Evolutionary conservation across 345 rosid genomes (phyloP).

Genomic region (Dovyalis caffra): DNA sequence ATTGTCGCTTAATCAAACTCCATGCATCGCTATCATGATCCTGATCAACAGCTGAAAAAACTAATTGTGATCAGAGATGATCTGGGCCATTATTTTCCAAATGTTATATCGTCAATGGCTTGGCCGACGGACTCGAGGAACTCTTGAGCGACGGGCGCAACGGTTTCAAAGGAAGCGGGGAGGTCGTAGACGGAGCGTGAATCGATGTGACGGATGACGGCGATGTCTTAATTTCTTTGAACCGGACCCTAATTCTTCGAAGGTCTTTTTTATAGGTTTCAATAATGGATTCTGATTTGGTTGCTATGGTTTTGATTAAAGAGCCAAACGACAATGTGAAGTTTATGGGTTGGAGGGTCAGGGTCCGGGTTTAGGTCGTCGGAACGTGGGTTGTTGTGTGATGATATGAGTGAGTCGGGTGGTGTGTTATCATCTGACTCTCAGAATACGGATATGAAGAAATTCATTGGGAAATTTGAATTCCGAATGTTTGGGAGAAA

Average conservation of each 20-base stretch:
- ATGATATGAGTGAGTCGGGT: conserved; percentile 11
- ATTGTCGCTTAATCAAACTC: conserved; percentile 26
- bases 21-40: conserved; percentile 38
- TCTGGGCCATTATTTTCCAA: conserved; percentile 66
- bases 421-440: background rate
- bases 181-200: background rate
- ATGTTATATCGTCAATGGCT: conserved; percentile 65
- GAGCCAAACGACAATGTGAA: conserved; percentile 61
- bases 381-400: background rate
- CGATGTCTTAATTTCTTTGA: conserved; percentile 76
- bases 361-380: background rate
- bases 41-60: conserved; percentile 50
- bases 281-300: conserved; percentile 69
- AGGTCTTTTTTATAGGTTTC: conserved; percentile 83
- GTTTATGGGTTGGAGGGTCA: background rate
- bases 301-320: conserved; percentile 52
- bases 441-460: background rate
- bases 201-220: conserved; percentile 26
- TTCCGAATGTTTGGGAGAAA: too few relatives aligned
- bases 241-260: conserved; percentile 68
- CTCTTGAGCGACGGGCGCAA: conserved; percentile 67
- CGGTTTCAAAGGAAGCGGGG: background rate
- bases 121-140: conserved; percentile 62
- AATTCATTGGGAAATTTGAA: background rate
- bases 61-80: conserved; percentile 75